Percentiles rank a stretch among this genome's conserved stretches.
Evolutionary conservation across 495 filamentous ascomycete genomes (phyloP).

Genomic region (Trichoderma virens): DNA sequence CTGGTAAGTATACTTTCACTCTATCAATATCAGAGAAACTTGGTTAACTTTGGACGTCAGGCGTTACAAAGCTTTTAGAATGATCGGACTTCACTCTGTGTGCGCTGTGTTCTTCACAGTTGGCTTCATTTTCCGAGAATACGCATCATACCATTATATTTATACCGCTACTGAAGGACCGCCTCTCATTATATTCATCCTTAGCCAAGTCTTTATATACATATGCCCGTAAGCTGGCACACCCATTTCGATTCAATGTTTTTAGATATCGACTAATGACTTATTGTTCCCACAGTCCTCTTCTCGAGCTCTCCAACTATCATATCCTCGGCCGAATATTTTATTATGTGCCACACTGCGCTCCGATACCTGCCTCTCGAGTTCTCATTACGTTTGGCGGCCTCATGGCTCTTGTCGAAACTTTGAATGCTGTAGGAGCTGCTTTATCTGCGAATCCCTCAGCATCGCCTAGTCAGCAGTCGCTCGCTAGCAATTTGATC

Average conservation of each 20-base stretch:
- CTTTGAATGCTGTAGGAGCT: slow-evolving; percentile 62
- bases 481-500: slow-evolving; percentile 50
- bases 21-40: slow-evolving; percentile 7
- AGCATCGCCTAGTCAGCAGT: slow-evolving; percentile 36
- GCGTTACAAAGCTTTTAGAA: slow-evolving; percentile 42
- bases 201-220: slow-evolving; percentile 41
- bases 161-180: slow-evolving; percentile 29
- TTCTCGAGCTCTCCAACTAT: slow-evolving; percentile 70
- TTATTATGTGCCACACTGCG: slow-evolving; percentile 70
- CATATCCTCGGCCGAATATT: slow-evolving; percentile 67
- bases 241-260: neutral
- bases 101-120: slow-evolving; percentile 39
- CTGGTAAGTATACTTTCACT: slow-evolving; percentile 36
- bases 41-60: slow-evolving; percentile 35
- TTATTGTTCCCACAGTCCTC: slow-evolving; percentile 39
- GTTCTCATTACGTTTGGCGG: slow-evolving; percentile 69
- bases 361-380: slow-evolving; percentile 69
- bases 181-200: slow-evolving; percentile 52
- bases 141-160: slow-evolving; percentile 51
- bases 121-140: slow-evolving; percentile 51
- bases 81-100: slow-evolving; percentile 31
- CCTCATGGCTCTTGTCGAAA: slow-evolving; percentile 55
- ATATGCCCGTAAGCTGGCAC: slow-evolving; percentile 51
- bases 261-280: neutral
- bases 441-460: slow-evolving; percentile 47